Conservation (phyloP, 164 flowering plant species). For the Kalanchoe fedtschenkoi region DNA sequence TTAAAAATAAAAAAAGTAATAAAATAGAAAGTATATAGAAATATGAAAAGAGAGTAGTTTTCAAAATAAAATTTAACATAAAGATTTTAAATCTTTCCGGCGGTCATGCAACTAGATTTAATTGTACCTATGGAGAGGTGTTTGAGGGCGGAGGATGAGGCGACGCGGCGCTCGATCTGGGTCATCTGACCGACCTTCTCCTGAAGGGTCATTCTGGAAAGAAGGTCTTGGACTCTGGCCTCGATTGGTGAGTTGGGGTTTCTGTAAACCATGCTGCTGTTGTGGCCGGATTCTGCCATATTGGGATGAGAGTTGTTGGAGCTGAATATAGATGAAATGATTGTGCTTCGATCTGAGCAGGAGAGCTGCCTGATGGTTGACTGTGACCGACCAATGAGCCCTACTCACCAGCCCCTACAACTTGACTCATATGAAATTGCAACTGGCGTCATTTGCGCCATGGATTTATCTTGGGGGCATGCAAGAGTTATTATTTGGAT, state of each 20-base stretch:
- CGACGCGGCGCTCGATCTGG: conserved; percentile 52
- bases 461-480: no score
- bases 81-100: conserved; percentile 5
- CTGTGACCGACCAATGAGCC: no score
- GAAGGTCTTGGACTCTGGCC: conserved; percentile 45
- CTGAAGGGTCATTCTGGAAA: conserved; percentile 47
- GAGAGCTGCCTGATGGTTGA: no score
- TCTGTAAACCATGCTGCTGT: conserved; percentile 26
- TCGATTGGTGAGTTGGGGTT: conserved; percentile 39
- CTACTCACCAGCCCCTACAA: no score
- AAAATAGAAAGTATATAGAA: not conserved
- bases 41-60: not conserved
- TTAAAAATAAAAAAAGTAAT: not conserved
- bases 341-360: no score
- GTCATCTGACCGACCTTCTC: conserved; percentile 74
- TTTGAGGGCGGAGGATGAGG: conserved; percentile 27
- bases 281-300: not conserved
- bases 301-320: conserved; percentile 1
- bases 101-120: no score
- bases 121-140: conserved; percentile 41
- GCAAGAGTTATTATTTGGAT: no score
- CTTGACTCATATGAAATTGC: no score
- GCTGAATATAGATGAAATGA: not conserved
- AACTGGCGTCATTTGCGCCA: no score
- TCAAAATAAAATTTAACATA: not conserved